Evolutionary conservation across 192 early-diverging fungal genomes (phyloP), one percentile per base, ranked within the genome.

Genomic region (Geosiphon pyriformis): DNA sequence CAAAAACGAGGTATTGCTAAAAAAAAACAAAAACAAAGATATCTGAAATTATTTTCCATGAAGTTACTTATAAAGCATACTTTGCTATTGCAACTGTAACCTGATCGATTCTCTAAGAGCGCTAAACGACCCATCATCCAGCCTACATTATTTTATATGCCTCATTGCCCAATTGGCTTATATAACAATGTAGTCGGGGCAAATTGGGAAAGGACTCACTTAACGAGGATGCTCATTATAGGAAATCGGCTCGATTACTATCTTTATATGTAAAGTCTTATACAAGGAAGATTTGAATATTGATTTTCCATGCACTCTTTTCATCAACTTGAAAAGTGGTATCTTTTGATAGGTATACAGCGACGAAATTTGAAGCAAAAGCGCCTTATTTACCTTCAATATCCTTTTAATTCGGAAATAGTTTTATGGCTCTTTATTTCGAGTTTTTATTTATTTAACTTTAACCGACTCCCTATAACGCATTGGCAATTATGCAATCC

Each of bases 231-330:
- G 1, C 58, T 74, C 1, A 68, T 78, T 15, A 53, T 78, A 23
- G 76, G 76, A 18, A 78, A 78, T 35, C 63, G 73, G 20, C 72
- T 78, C 46, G 72, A 73, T 3, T 72, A 70, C 68, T 78, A 78
- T 54, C 65, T 72, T 52, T 73, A 78, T 65, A 70, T 48, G 76
- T 78, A 75, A 58, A 31, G 23, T 18, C 3, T 0, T 29, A 8
- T 30, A 12, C 33, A 20, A 3, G 29, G 4, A 42, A 22, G 1
- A 18, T 46, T 46, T 7, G 0, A 3, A 15, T 23, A 12, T 32
- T 31, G 3, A 48, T 18, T 46, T 31, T 17, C 27, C 2, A 32
- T 12, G 2, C 47, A 31, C 18, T 67, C 47, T 8, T 26, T 25
- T 4, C n/a, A 48, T 22, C 29, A 10, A 49, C 2, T 48, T 22